Evolutionary conservation across 1,139 yeast genomes (phyloP), one percentile per base, ranked within the genome.

Genomic region (Yamadazyma dushanensis): DNA sequence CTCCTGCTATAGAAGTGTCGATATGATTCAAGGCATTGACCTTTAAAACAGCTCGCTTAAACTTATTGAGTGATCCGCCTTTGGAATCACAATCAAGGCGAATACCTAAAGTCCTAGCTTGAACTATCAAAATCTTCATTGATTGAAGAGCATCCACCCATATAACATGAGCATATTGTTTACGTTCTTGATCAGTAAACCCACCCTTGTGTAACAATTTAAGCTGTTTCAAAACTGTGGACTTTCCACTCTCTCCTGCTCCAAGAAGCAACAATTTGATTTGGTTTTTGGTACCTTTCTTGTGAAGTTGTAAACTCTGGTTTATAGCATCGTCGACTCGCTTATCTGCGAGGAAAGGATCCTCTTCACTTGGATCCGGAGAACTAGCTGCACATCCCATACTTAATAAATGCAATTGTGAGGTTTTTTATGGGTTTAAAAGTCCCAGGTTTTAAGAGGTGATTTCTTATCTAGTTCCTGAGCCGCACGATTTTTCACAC

Each of bases 181-280:
- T 58, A 36, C 96, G 68, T 57, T 94, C 98, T 47, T 80, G 85
- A 29, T 76, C 76, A 2, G 83, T 72, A 61, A 90, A 92, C 4
- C 96, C 95, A 19, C 87, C 83, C 45, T 88, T 86, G 58, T 92
- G 97, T 35, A 89, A 60, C 21, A 92, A 66, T 50, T 85, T 78
- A 78, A 92, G 77, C 57, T 94, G 98, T 58, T 92, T 94, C 44
- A 92, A 66, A n/a, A 92, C 95, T 0, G 99, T 92, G 3, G 96
- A 86, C 57, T 92, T 92, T 6, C 99, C 98, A 37, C 92, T 81
- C 60, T 92, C 99, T 6, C 98, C 98, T 0, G 97, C 90, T 17
- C 98, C 98, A 19, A 89, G 63, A 14, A 89, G 63, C 32, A 90
- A 61, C 40, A 90, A 66, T 54, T 83, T 84, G 36, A 81, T 73